Base-by-base conservation (phyloP, 1,284 basidiomycete species). In the Exobasidium cylindrosporum region DNA sequence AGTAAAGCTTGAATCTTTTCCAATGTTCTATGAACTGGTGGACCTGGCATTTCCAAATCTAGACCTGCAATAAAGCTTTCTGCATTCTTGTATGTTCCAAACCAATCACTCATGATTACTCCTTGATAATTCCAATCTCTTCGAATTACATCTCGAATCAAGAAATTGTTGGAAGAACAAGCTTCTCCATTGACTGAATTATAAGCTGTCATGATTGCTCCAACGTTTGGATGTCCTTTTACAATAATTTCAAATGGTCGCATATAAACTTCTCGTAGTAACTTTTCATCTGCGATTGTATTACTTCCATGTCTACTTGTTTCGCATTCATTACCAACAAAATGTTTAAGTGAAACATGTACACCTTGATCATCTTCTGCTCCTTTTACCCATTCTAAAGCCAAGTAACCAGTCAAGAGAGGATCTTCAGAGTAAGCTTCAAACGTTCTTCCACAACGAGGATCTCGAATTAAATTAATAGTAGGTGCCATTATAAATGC, bases 101-200 rank as follows among this genome's bases (percentile, higher is more conserved):
- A n/a, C 62, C 61, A 70, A 47, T 68, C 65, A 26, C 64, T 68
- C 81, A 85, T 82, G 56, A 86, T 81, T 66, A 84, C 88, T 24
- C 89, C 89, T 80, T 87, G 86, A 84, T 89, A 91, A 2, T 87
- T 89, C 61, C 85, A 83, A 74, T 90, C 88, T 21, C 83, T 83
- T 80, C 89, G 89, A 50, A 89, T 78, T 21, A 88, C 81, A 7
- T 84, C 85, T 72, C 88, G 89, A 61, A 88, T 76, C 2, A 83
- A 83, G 72, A 85, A 83, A 63, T 84, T 82, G 71, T 89, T 88
- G 69, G 88, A 85, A 69, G 87, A 89, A 0, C 87, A 84, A 71
- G 82, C 88, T 0, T 84, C 86, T 24, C 85, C 86, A 69, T 89
- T 89, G 70, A 91, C 82, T 80, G 44, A 88, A 60, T 70, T 72